Conservation (phyloP, 352 stramenopile species). For the Phytophthora brassicae region DNA sequence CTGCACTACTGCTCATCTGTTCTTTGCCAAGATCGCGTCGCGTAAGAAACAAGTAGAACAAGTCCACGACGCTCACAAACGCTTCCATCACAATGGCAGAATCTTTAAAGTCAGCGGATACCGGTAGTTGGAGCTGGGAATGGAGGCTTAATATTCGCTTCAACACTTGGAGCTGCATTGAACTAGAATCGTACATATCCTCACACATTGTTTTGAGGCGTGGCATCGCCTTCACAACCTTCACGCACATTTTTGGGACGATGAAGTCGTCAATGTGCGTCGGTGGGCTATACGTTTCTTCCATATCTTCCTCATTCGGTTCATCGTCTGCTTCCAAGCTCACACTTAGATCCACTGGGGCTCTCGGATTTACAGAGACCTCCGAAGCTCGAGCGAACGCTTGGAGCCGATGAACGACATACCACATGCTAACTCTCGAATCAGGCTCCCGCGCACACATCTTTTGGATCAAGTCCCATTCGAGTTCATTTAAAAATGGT, state of each 20-base stretch:
- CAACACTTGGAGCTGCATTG: slow-evolving; percentile 20
- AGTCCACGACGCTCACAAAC: slow-evolving; percentile 20
- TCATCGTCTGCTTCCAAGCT: slow-evolving; percentile 21
- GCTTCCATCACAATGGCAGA: slow-evolving; percentile 15
- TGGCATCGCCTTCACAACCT: slow-evolving; percentile 23
- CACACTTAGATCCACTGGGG: slow-evolving; percentile 28
- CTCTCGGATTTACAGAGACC: slow-evolving; percentile 2
- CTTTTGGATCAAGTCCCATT: slow-evolving; percentile 32
- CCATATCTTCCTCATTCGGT: slow-evolving; percentile 3
- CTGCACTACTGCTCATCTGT: slow-evolving; percentile 13
- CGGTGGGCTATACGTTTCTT: slow-evolving; percentile 11
- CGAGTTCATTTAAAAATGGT: slow-evolving; percentile 15
- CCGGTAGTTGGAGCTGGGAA: slow-evolving; percentile 19
- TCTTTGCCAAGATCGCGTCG: slow-evolving; percentile 19
- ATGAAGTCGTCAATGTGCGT: slow-evolving; percentile 28
- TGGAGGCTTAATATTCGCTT: slow-evolving; percentile 12
- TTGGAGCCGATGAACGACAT: slow-evolving; percentile 34
- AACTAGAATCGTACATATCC: slow-evolving; percentile 1
- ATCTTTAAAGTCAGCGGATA: slow-evolving; percentile 10
- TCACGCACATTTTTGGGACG: slow-evolving; percentile 27
- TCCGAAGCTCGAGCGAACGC: slow-evolving; percentile 12
- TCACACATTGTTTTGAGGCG: slow-evolving; percentile 9
- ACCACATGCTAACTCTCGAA: slow-evolving; percentile 26
- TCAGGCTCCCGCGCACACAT: slow-evolving; percentile 22
- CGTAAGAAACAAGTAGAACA: slow-evolving; percentile 23